These are phyloP conservation scores for Xylona heveae DNA, from an alignment of 495 filamentous ascomycete species.

Conservation along the genomic window DNA sequence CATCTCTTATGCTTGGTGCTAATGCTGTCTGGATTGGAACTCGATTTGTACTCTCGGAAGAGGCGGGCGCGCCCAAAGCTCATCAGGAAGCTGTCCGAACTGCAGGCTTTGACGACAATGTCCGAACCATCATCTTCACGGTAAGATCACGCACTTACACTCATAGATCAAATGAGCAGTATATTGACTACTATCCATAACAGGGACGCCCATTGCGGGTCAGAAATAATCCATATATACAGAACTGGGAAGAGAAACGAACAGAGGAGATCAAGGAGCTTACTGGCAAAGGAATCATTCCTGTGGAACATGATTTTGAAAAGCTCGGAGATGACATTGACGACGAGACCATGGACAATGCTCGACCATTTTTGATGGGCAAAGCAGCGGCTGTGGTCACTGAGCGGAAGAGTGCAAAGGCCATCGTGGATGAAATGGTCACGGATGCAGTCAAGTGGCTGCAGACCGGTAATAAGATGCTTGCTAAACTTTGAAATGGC, in stretches of 20 bases:
- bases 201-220: conserved; percentile 81
- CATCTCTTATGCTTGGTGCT: conserved; percentile 81
- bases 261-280: conserved; percentile 75
- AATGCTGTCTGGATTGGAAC: conserved; percentile 91
- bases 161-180: background rate
- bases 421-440: conserved; percentile 85
- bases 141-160: conserved; percentile 25
- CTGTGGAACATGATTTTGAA: conserved; percentile 88
- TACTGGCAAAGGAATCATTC: conserved; percentile 70
- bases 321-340: conserved; percentile 48
- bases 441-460: conserved; percentile 53
- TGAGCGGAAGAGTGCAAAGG: conserved; percentile 83
- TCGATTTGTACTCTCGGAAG: conserved; percentile 79
- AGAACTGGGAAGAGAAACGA: conserved; percentile 91
- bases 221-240: conserved; percentile 77
- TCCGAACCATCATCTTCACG: conserved; percentile 96
- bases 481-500: conserved; percentile 50
- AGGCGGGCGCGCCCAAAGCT: conserved; percentile 80
- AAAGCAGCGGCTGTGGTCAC: conserved; percentile 87
- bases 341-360: conserved; percentile 73
- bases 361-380: conserved; percentile 86
- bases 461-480: conserved; percentile 40
- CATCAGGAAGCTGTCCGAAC: conserved; percentile 96
- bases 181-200: conserved; percentile 9
- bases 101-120: conserved; percentile 77